These are phyloP conservation scores for Penicillium odoratum DNA, from an alignment of 495 filamentous ascomycete genomes.

Conservation along the genomic window DNA sequence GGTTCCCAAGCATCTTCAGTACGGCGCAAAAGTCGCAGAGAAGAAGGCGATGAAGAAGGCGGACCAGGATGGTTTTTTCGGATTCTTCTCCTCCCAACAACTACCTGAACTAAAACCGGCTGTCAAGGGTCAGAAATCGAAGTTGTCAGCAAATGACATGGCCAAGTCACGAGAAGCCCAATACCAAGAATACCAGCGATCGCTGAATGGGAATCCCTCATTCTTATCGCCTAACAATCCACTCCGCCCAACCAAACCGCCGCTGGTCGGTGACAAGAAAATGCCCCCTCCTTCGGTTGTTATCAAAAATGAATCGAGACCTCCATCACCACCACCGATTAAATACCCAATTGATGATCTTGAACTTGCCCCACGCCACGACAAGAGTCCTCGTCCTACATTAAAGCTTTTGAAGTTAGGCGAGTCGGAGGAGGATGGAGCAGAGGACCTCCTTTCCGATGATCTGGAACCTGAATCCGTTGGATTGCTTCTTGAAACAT, in stretches of 20 bases:
- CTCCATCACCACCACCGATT: constrained; percentile 72
- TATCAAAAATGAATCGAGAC: constrained; percentile 42
- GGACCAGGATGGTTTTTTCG: constrained; percentile 53
- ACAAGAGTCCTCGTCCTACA: constrained; percentile 63
- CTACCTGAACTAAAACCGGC: constrained; percentile 80
- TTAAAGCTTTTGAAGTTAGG: constrained; percentile 75
- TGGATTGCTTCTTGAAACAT: constrained; percentile 79
- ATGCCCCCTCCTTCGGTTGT: constrained; percentile 31
- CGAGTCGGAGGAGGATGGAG: constrained; percentile 39
- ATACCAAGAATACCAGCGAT: constrained; percentile 54
- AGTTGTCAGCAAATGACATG: constrained; percentile 47
- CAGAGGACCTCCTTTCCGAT: constrained; percentile 46
- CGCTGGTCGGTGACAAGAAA: constrained; percentile 43
- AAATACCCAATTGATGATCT: constrained; percentile 97
- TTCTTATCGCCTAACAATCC: constrained; percentile 40
- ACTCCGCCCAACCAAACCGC: constrained; percentile 36
- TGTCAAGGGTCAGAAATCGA: constrained; percentile 73
- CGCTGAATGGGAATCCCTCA: constrained; percentile 50
- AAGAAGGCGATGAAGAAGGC: constrained; percentile 75
- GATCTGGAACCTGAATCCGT: constrained; percentile 78
- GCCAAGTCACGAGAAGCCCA: constrained; percentile 47
- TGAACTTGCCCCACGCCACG: constrained; percentile 63
- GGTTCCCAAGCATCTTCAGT: constrained; percentile 78
- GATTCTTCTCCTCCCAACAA: constrained; percentile 54
- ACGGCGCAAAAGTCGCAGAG: constrained; percentile 75